Evolutionary conservation across 2,329 filamentous ascomycete genomes (phyloP).

Genomic region (Drechmeria coniospora): DNA sequence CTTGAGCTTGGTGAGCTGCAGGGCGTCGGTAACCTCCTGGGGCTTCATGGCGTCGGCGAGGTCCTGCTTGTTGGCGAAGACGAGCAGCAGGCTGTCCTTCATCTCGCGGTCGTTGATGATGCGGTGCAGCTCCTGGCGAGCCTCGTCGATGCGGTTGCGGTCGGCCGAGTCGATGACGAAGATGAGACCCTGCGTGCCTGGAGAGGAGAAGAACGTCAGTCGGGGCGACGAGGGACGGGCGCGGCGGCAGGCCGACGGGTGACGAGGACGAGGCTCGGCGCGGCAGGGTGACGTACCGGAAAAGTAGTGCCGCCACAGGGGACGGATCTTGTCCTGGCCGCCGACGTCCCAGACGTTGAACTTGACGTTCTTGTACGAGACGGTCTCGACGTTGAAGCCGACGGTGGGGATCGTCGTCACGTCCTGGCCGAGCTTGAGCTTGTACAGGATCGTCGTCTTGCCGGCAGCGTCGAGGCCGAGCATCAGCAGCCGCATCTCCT

Average conservation of each 20-base stretch:
- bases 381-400: constrained; percentile 97
- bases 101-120: constrained; percentile 98
- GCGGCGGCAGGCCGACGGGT: not conserved
- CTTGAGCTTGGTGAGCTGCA: constrained; percentile 63
- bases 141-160: constrained; percentile 80
- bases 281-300: constrained; percentile 42
- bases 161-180: constrained; percentile 97
- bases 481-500: constrained; percentile 98
- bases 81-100: constrained; percentile 83
- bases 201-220: constrained; percentile 4
- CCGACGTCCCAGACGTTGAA: constrained; percentile 99
- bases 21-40: constrained; percentile 61
- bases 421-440: constrained; percentile 95
- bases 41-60: constrained; percentile 68
- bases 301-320: constrained; percentile 96
- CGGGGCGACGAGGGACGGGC: not conserved
- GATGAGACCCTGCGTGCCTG: constrained; percentile 91
- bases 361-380: constrained; percentile 98
- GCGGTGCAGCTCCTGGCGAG: constrained; percentile 81
- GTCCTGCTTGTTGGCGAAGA: constrained; percentile 99
- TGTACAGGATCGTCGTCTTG: constrained; percentile 99
- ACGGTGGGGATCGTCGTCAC: constrained; percentile 97
- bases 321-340: constrained; percentile 96
- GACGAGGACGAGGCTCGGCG: not conserved
- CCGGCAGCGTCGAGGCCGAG: constrained; percentile 92